Conservation (phyloP, 2,329 filamentous ascomycete genomes). For the Fusarium sp. region DNA sequence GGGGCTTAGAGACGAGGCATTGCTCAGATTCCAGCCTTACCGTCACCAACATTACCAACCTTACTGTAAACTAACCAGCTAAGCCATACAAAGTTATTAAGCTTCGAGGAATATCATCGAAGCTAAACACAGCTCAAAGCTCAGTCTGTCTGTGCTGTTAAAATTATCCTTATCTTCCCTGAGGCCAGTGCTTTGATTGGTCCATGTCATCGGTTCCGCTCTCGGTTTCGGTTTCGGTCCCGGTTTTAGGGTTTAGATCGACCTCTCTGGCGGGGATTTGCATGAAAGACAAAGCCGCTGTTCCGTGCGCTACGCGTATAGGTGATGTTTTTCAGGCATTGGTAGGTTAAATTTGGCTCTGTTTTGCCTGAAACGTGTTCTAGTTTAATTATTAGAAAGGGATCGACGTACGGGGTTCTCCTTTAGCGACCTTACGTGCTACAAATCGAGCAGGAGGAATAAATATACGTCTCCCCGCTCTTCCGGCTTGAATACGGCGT, state of each 20-base stretch:
- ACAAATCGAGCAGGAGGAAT: too few species aligned
- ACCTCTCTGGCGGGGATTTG: neutral
- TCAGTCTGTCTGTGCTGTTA: neutral
- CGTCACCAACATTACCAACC: too few species aligned
- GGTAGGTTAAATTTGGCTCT: too few species aligned
- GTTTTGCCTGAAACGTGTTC: too few species aligned
- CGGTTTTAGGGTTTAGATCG: neutral
- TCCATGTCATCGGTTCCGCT: neutral
- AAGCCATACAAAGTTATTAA: neutral
- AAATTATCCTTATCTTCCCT: neutral
- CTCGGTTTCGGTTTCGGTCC: constrained; percentile 16
- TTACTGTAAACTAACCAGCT: neutral
- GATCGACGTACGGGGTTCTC: too few species aligned
- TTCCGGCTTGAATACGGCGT: too few species aligned
- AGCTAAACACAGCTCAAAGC: neutral
- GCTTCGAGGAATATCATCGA: too few species aligned
- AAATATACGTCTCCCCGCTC: too few species aligned
- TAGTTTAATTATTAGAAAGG: too few species aligned
- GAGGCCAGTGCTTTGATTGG: neutral
- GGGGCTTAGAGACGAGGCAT: constrained; percentile 5
- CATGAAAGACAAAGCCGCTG: neutral
- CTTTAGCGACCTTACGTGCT: too few species aligned
- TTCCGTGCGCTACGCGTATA: neutral
- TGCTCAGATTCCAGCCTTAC: too few species aligned
- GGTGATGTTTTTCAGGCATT: neutral